phyloP scores from a whole-genome alignment of 169 alveolate genomes.

The Cryptosporidium sp. region DNA sequence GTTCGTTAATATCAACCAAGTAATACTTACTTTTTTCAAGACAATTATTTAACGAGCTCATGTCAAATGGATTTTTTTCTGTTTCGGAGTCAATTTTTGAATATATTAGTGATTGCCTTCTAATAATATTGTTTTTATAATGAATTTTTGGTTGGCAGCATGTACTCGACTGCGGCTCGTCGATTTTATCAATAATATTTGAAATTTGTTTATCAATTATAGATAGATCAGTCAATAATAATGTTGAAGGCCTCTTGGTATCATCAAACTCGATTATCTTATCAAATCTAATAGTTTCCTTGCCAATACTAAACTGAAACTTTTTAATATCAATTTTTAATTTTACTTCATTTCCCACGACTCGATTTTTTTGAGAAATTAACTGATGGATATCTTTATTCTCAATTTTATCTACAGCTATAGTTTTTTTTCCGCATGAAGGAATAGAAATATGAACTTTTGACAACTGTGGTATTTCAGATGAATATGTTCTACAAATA shows the following conservation, averaged over 20 bases:
- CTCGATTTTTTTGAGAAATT: neutral
- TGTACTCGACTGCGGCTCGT: neutral
- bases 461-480: slow-evolving; percentile 42
- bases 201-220: slow-evolving; percentile 17
- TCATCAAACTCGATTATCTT: slow-evolving; percentile 66
- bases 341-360: neutral
- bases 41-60: neutral
- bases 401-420: neutral
- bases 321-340: neutral
- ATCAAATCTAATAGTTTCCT: slow-evolving; percentile 3
- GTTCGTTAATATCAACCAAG: slow-evolving; percentile 44
- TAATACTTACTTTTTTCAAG: neutral
- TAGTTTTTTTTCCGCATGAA: neutral
- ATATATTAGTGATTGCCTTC: slow-evolving; percentile 50
- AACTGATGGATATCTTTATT: neutral
- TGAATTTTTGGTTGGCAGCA: neutral
- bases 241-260: slow-evolving; percentile 55
- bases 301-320: slow-evolving; percentile 2
- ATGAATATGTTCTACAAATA: slow-evolving; percentile 52
- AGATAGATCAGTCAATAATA: slow-evolving; percentile 47
- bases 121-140: slow-evolving; percentile 17
- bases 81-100: neutral
- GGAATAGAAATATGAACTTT: slow-evolving; percentile 58
- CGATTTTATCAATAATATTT: slow-evolving; percentile 2
- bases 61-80: neutral